Evolutionary conservation across 495 filamentous ascomycete genomes (phyloP), one percentile per base, ranked within the genome.

Genomic region (Penicillium pulvis): DNA sequence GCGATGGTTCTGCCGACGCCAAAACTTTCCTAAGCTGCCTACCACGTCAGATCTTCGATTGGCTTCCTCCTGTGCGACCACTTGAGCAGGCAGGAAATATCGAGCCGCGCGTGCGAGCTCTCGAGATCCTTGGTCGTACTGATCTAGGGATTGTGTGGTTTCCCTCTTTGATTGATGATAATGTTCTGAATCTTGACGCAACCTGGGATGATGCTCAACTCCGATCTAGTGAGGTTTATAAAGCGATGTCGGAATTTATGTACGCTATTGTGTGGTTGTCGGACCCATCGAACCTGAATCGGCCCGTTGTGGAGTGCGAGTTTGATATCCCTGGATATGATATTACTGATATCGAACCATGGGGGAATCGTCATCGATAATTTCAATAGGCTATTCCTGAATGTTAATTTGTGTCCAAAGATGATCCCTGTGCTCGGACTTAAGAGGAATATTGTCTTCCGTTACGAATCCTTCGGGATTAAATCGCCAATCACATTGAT

Each of bases 71-170:
- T 41, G 45, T 12, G 1, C 47, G 43, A 33, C 16, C 36, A 41
- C n/a, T 20, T 11, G 41, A 31, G 9, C 41, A 59, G 35, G n/a
- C 12, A 17, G 51, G 39, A 12, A 36, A 9, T 31, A 11, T 55
- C 28, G 36, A 16, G 16, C 12, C 10, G 1, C 12, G 16, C 5
- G 39, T 51, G 3, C n/a, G 45, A 33, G 28, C 43, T 30, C 33
- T 60, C 14, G 51, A 55, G 17, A 26, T 42, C 7, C 43, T 54
- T 3, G 10, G 24, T 33, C 42, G 52, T 16, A 50, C 33, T 17
- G 52, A 51, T 23, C 58, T 60, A 43, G 52, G 58, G 10, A 17
- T 55, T 33, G 45, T 60, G n/a, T 60, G 58, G 58, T 44, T 55
- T 12, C 58, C 58, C 2, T 50, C 51, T 10, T 24, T 60, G 3